A percentile compares a stretch with the other conserved stretches of the same genome.
These are phyloP conservation scores for Crinitomyces ghanaensis DNA, from an alignment of 805 yeast genomes.

Conservation along the genomic window DNA sequence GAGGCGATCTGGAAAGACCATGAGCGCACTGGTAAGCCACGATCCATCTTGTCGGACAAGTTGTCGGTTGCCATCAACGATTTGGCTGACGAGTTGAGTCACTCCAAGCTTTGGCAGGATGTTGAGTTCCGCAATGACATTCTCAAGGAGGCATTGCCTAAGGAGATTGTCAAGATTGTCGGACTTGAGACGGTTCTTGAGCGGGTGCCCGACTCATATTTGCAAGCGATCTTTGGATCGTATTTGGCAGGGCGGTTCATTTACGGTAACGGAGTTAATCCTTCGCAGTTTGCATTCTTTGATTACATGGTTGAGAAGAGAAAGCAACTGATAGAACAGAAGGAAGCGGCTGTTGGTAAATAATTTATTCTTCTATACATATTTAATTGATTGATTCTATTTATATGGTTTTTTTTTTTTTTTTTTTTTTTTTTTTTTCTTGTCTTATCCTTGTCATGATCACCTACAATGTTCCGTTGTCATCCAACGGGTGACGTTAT, in stretches of 20 bases:
- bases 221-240: slow-evolving; percentile 81
- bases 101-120: slow-evolving; percentile 79
- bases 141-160: slow-evolving; percentile 67
- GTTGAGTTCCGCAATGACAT: slow-evolving; percentile 63
- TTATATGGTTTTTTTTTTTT: too few species aligned
- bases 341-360: too few species aligned
- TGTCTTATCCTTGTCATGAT: too few species aligned
- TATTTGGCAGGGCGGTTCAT: slow-evolving; percentile 77
- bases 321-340: too few species aligned
- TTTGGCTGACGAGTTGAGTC: slow-evolving; percentile 73
- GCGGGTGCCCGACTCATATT: slow-evolving; percentile 79
- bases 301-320: slow-evolving; percentile 30
- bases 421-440: too few species aligned
- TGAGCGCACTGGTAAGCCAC: slow-evolving; percentile 48
- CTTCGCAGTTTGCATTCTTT: slow-evolving; percentile 49
- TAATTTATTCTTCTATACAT: too few species aligned
- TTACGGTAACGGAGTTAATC: slow-evolving; percentile 66
- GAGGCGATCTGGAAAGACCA: slow-evolving; percentile 75
- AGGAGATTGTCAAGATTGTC: slow-evolving; percentile 48
- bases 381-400: too few species aligned
- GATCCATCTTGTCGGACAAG: slow-evolving; percentile 60
- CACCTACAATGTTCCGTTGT: too few species aligned
- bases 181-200: slow-evolving; percentile 52
- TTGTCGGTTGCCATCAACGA: slow-evolving; percentile 75
- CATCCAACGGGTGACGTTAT: too few species aligned